Percentiles rank a stretch among this genome's conserved stretches.
These are phyloP conservation scores for Geotrichum histeridarum DNA, from an alignment of 1,139 yeast genomes.

Conservation along the genomic window DNA sequence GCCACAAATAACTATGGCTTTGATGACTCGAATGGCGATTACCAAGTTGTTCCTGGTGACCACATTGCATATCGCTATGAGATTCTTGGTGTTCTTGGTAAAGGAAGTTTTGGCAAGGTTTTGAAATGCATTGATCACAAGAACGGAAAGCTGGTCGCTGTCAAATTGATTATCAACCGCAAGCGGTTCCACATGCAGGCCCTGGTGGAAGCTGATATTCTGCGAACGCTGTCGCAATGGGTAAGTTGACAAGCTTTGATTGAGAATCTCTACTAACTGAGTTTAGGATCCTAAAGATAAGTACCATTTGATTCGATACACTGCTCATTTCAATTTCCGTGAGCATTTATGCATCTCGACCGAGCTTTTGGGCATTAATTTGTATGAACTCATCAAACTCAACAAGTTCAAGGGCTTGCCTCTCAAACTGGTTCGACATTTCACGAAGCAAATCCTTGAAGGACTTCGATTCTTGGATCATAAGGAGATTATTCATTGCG, in stretches of 20 bases:
- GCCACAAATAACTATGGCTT: slow-evolving; percentile 55
- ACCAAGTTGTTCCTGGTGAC: slow-evolving; percentile 53
- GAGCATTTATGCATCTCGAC: slow-evolving; percentile 81
- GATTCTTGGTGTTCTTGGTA: slow-evolving; percentile 56
- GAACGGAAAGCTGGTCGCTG: slow-evolving; percentile 53
- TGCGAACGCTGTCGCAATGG: slow-evolving; percentile 45
- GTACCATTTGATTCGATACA: slow-evolving; percentile 50
- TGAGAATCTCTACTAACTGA: neutral
- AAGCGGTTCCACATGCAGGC: slow-evolving; percentile 75
- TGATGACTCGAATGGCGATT: slow-evolving; percentile 67
- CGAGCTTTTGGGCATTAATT: slow-evolving; percentile 62
- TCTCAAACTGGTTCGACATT: slow-evolving; percentile 45
- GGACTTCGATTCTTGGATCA: slow-evolving; percentile 60
- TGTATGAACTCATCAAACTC: slow-evolving; percentile 61
- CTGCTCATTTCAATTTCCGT: slow-evolving; percentile 71
- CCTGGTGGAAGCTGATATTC: slow-evolving; percentile 66
- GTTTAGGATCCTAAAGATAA: slow-evolving; percentile 42
- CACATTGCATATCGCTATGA: slow-evolving; percentile 76
- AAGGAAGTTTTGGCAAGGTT: slow-evolving; percentile 83
- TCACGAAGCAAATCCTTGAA: slow-evolving; percentile 52
- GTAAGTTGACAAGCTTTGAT: slow-evolving; percentile 14
- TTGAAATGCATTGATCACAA: slow-evolving; percentile 67
- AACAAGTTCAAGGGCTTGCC: slow-evolving; percentile 60
- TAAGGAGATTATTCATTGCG: slow-evolving; percentile 66
- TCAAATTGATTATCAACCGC: slow-evolving; percentile 72